A percentile compares a stretch with the other conserved stretches of the same genome.
Conservation (phyloP, 768 basidiomycete genomes). For the Collybiopsis luxurians region DNA sequence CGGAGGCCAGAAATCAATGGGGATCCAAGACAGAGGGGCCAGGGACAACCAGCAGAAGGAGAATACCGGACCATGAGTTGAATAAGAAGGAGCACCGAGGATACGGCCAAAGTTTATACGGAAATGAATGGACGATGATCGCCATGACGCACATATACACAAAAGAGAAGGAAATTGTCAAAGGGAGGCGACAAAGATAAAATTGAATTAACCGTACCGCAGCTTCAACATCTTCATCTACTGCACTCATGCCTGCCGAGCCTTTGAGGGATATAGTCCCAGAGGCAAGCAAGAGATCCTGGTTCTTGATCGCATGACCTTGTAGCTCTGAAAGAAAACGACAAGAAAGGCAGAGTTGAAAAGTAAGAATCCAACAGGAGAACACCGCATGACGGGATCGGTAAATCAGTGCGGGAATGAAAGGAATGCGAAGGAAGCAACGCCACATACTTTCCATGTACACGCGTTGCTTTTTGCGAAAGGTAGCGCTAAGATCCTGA, state of each 20-base stretch:
- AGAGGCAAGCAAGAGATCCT: conserved; percentile 89
- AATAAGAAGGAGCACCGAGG: background rate
- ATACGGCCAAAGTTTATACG: background rate
- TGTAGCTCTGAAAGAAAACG: conserved; percentile 65
- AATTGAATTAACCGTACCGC: conserved; percentile 52
- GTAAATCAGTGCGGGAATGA: conserved; percentile 8
- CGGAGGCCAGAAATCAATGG: too few relatives aligned
- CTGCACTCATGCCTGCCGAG: conserved; percentile 76
- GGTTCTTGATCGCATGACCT: conserved; percentile 97
- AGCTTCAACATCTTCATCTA: conserved; percentile 89
- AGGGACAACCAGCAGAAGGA: background rate
- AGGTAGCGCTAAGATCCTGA: conserved; percentile 87
- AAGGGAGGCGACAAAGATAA: conserved; percentile 12
- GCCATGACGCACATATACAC: conserved; percentile 2
- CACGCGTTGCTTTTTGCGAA: conserved; percentile 96
- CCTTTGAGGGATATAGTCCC: conserved; percentile 82
- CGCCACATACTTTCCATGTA: conserved; percentile 91
- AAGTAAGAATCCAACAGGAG: conserved; percentile 16
- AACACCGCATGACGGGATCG: conserved; percentile 19
- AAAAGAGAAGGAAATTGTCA: conserved; percentile 10
- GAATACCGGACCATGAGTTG: background rate
- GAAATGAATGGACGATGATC: background rate
- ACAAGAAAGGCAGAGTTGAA: conserved; percentile 2
- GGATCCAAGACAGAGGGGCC: background rate
- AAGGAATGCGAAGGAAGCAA: background rate